Conservation (phyloP, 345 rosid genomes). For the Aquilaria malaccensis region DNA sequence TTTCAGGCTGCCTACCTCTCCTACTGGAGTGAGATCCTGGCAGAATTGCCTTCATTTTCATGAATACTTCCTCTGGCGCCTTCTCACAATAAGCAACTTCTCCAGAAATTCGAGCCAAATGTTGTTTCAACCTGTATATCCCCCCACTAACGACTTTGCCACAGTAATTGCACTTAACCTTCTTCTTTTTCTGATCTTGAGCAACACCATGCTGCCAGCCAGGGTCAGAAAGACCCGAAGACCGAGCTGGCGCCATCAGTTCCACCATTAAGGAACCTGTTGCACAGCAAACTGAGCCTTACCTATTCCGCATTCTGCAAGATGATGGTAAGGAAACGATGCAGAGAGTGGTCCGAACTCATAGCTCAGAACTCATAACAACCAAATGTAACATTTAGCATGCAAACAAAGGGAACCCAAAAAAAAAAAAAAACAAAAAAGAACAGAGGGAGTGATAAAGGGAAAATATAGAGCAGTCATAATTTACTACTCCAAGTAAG, state of each 20-base stretch:
- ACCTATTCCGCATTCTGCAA: too few relatives aligned
- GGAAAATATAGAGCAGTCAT: too few relatives aligned
- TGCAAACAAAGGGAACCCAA: not conserved
- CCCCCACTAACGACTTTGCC: slow-evolving; percentile 35
- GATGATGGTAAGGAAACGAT: too few relatives aligned
- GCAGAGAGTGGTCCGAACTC: too few relatives aligned
- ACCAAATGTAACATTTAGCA: not conserved
- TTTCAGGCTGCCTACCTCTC: slow-evolving; percentile 22
- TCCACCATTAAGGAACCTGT: slow-evolving; percentile 6
- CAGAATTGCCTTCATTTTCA: slow-evolving; percentile 32
- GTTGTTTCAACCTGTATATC: slow-evolving; percentile 31
- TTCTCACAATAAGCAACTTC: slow-evolving; percentile 34
- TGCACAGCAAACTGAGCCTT: not conserved
- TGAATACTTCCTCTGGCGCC: slow-evolving; percentile 28
- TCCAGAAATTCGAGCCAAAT: slow-evolving; percentile 33
- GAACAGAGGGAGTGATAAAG: too few relatives aligned
- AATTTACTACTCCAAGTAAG: too few relatives aligned
- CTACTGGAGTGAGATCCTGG: slow-evolving; percentile 30
- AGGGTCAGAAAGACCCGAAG: slow-evolving; percentile 26
- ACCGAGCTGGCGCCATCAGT: slow-evolving; percentile 24
- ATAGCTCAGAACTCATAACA: too few relatives aligned
- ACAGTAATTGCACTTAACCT: slow-evolving; percentile 35
- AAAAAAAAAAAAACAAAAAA: not conserved
- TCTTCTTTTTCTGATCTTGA: slow-evolving; percentile 32
- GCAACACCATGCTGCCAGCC: slow-evolving; percentile 43